Percentiles rank a stretch among this genome's conserved stretches.
Evolutionary conservation across 1,284 basidiomycete genomes (phyloP).

Genomic region (Anthracocystis panici-leucophaei): DNA sequence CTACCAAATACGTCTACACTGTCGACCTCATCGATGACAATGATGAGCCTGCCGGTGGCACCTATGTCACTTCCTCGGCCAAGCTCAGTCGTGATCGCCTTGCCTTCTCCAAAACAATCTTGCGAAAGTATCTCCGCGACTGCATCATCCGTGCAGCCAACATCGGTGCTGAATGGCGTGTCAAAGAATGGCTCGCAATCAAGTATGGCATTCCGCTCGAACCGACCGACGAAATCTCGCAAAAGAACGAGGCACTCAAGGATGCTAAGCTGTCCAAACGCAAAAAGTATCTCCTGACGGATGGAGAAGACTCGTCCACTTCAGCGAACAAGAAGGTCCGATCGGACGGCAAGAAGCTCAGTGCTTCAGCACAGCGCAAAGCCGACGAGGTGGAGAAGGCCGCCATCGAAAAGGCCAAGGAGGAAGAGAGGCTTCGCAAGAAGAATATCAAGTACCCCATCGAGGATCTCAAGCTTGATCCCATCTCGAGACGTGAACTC

Average conservation of each 20-base stretch:
- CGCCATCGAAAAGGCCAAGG: constrained; percentile 47
- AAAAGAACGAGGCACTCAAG: constrained; percentile 81
- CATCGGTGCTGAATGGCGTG: constrained; percentile 92
- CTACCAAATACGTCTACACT: constrained; percentile 85
- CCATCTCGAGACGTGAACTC: constrained; percentile 65
- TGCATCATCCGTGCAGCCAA: constrained; percentile 90
- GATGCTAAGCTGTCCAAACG: constrained; percentile 77
- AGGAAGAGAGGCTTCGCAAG: constrained; percentile 76
- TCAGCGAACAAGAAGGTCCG: constrained; percentile 68
- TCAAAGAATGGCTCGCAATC: constrained; percentile 84
- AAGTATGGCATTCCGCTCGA: constrained; percentile 84
- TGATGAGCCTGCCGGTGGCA: constrained; percentile 73
- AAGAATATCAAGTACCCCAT: constrained; percentile 82
- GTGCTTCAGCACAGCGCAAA: constrained; percentile 35
- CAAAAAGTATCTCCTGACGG: constrained; percentile 76
- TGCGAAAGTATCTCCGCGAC: constrained; percentile 94
- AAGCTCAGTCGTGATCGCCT: constrained; percentile 87
- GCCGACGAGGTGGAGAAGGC: constrained; percentile 47
- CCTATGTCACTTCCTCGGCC: constrained; percentile 83
- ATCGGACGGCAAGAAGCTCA: constrained; percentile 41
- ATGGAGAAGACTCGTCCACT: constrained; percentile 78
- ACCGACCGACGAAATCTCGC: constrained; percentile 86
- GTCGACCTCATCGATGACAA: constrained; percentile 78
- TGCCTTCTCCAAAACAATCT: constrained; percentile 93
- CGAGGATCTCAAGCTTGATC: constrained; percentile 72